phyloP scores from a whole-genome alignment of 495 filamentous ascomycete species.

The Opeltia flavorubescens region DNA sequence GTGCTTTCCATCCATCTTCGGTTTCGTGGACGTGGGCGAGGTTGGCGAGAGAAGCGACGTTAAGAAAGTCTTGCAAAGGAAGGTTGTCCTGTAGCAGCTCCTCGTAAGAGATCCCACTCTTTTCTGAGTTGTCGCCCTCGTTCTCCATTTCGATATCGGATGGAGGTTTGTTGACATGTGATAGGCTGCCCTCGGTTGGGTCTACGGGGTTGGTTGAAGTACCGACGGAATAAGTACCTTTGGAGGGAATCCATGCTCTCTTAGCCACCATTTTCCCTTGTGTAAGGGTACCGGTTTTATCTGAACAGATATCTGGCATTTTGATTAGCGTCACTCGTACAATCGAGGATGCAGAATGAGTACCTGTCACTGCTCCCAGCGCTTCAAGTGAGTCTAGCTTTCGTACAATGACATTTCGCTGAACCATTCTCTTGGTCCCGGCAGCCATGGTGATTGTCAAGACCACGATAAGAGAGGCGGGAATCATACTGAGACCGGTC shows the following conservation, averaged over 20 bases:
- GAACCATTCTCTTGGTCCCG: slow-evolving; percentile 58
- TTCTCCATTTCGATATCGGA: slow-evolving; percentile 19
- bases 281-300: slow-evolving; percentile 59
- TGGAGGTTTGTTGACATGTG: slow-evolving; percentile 24
- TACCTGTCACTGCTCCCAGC: slow-evolving; percentile 29
- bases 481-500: slow-evolving; percentile 56
- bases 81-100: slow-evolving; percentile 26
- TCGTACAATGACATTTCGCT: slow-evolving; percentile 53
- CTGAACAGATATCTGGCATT: slow-evolving; percentile 57
- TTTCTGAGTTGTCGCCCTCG: slow-evolving; percentile 1
- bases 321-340: slow-evolving; percentile 11
- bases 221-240: slow-evolving; percentile 46
- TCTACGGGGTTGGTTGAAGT: slow-evolving; percentile 41
- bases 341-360: not conserved
- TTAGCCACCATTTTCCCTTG: slow-evolving; percentile 31
- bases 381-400: slow-evolving; percentile 54
- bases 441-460: slow-evolving; percentile 65
- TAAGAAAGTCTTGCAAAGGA: slow-evolving; percentile 38
- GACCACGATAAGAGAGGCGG: slow-evolving; percentile 61
- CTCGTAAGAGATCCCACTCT: slow-evolving; percentile 11
- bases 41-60: slow-evolving; percentile 50
- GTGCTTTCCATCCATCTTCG: slow-evolving; percentile 40
- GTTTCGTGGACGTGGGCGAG: slow-evolving; percentile 42
- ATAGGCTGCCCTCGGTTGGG: slow-evolving; percentile 38
- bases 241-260: slow-evolving; percentile 6